A percentile compares a stretch with the other conserved stretches of the same genome.
These are phyloP conservation scores for Pelargonium citronellum DNA, from an alignment of 441 rosid species.

Conservation along the genomic window DNA sequence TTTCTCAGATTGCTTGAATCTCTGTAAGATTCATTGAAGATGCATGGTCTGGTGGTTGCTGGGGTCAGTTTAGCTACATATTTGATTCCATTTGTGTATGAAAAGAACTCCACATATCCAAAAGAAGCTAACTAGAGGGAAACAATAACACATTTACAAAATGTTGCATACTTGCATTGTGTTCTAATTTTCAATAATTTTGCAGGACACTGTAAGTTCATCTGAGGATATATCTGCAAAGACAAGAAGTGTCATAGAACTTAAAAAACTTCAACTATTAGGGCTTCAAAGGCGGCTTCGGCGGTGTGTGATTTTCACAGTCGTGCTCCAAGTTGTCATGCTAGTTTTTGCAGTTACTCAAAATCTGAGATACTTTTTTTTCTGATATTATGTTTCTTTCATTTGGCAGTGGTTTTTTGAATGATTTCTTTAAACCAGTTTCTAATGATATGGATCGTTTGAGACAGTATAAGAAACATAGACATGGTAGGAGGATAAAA, in stretches of 20 bases:
- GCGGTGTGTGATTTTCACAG: slow-evolving; percentile 40
- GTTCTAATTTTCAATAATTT: background rate
- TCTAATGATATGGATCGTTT: slow-evolving; percentile 65
- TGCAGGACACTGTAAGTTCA: slow-evolving; percentile 71
- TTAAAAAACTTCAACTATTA: slow-evolving; percentile 83
- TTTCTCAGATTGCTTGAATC: background rate
- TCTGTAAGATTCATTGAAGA: slow-evolving; percentile 7
- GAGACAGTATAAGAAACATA: slow-evolving; percentile 74
- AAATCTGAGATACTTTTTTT: background rate
- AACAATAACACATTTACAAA: background rate
- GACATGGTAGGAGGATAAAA: slow-evolving; percentile 84
- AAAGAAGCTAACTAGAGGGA: background rate
- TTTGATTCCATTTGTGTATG: background rate
- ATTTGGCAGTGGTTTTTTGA: slow-evolving; percentile 59
- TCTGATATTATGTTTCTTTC: slow-evolving; percentile 7
- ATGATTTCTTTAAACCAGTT: slow-evolving; percentile 75
- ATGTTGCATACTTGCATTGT: slow-evolving; percentile 6
- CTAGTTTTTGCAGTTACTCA: background rate
- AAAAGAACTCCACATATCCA: background rate
- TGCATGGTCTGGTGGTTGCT: background rate
- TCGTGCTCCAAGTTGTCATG: background rate
- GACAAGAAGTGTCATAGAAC: slow-evolving; percentile 86
- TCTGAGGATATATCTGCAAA: slow-evolving; percentile 84
- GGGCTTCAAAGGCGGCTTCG: slow-evolving; percentile 76
- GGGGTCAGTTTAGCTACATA: background rate